Conservation (phyloP, 306 rosid genomes). For the Vigna trinervia region DNA sequence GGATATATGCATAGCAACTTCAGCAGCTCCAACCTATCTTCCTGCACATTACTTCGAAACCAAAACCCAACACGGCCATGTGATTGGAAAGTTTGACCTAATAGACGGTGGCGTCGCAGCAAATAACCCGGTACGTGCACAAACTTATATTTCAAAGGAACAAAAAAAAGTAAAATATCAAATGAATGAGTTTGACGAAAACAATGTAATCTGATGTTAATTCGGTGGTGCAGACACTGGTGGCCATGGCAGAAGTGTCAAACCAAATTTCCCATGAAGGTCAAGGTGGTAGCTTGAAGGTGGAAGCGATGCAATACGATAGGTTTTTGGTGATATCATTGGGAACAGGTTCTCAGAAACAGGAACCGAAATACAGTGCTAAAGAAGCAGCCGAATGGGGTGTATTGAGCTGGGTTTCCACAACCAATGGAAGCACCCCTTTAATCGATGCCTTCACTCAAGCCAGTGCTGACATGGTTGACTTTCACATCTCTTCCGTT, state of each 20-base stretch:
- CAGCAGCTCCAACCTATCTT: slow-evolving; percentile 82
- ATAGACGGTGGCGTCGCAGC: slow-evolving; percentile 77
- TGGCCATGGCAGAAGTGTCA: slow-evolving; percentile 63
- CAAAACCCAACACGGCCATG: slow-evolving; percentile 23
- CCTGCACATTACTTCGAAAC: slow-evolving; percentile 71
- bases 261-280: slow-evolving; percentile 42
- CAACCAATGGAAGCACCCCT: slow-evolving; percentile 52
- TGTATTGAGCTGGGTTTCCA: slow-evolving; percentile 55
- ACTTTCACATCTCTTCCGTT: slow-evolving; percentile 54
- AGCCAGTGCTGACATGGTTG: slow-evolving; percentile 63
- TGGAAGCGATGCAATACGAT: slow-evolving; percentile 45
- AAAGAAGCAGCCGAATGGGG: slow-evolving; percentile 65
- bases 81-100: slow-evolving; percentile 55
- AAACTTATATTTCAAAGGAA: neutral
- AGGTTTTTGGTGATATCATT: slow-evolving; percentile 61
- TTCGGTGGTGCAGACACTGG: slow-evolving; percentile 47
- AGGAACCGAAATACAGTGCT: slow-evolving; percentile 52
- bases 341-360: slow-evolving; percentile 66
- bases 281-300: slow-evolving; percentile 26
- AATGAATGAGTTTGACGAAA: too few relatives aligned
- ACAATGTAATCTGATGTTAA: neutral
- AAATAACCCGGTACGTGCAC: slow-evolving; percentile 59
- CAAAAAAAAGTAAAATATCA: too few relatives aligned
- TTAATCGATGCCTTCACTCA: slow-evolving; percentile 53
- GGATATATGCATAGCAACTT: slow-evolving; percentile 73